These are phyloP conservation scores for Ascomycota sp. DNA, from an alignment of 2,329 filamentous ascomycete species.

Conservation along the genomic window DNA sequence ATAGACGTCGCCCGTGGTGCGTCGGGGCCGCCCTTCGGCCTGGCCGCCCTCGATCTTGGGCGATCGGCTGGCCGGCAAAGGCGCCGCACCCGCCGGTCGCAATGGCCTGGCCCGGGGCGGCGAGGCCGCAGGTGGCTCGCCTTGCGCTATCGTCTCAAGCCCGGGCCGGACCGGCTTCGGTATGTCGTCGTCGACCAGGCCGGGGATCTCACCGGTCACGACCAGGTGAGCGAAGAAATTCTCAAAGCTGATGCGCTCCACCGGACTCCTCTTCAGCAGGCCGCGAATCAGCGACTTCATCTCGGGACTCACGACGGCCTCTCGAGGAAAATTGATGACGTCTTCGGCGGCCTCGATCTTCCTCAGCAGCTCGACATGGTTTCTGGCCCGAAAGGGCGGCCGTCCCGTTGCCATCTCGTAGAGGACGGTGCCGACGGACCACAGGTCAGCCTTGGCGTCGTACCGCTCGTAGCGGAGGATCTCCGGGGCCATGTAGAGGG, in stretches of 20 bases:
- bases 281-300: slow-evolving; percentile 65
- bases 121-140: slow-evolving; percentile 7
- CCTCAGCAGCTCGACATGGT: slow-evolving; percentile 82
- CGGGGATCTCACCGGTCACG: slow-evolving; percentile 57
- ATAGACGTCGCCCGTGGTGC: slow-evolving; percentile 8
- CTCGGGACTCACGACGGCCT: slow-evolving; percentile 48
- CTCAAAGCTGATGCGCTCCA: slow-evolving; percentile 69
- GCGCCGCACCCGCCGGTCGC: no score
- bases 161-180: slow-evolving; percentile 21
- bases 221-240: slow-evolving; percentile 64
- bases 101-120: slow-evolving; percentile 7
- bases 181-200: slow-evolving; percentile 58
- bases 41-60: slow-evolving; percentile 24
- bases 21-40: slow-evolving; percentile 15
- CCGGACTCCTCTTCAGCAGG: slow-evolving; percentile 67
- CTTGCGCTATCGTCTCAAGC: slow-evolving; percentile 12
- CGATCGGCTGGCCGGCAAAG: no score
- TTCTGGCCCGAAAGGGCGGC: slow-evolving; percentile 77
- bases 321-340: slow-evolving; percentile 60
- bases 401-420: slow-evolving; percentile 88
- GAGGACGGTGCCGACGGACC: slow-evolving; percentile 90
- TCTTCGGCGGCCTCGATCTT: slow-evolving; percentile 85
- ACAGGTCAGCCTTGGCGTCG: slow-evolving; percentile 88
- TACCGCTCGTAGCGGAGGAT: slow-evolving; percentile 95
- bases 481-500: slow-evolving; percentile 96